phyloP scores from a whole-genome alignment of 495 filamentous ascomycete species.

The Pseudomonodictys pantanalensis region DNA sequence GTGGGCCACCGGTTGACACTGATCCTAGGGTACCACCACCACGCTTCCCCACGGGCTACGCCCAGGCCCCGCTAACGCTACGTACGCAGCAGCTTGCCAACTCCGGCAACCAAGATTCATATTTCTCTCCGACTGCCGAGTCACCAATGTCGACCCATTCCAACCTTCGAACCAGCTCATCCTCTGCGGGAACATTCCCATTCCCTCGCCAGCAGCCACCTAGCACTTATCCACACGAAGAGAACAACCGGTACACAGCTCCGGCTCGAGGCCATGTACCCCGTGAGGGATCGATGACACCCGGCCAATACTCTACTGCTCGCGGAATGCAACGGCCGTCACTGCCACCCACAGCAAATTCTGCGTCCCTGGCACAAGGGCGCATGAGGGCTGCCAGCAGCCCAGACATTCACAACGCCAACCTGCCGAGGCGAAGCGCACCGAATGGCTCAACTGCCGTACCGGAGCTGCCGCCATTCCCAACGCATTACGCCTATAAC shows the following conservation, averaged over 20 bases:
- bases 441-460: conserved; percentile 61
- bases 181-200: conserved; percentile 59
- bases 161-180: conserved; percentile 66
- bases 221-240: conserved; percentile 62
- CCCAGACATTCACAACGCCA: conserved; percentile 62
- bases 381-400: conserved; percentile 68
- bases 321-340: conserved; percentile 74
- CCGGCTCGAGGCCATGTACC: conserved; percentile 69
- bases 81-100: conserved; percentile 61
- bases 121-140: conserved; percentile 86
- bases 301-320: conserved; percentile 52
- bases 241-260: conserved; percentile 76
- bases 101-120: conserved; percentile 62
- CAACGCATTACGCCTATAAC: conserved; percentile 59
- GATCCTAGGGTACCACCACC: conserved; percentile 57
- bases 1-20: conserved; percentile 49
- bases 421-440: conserved; percentile 45
- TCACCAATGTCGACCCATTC: conserved; percentile 68
- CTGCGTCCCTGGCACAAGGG: conserved; percentile 50
- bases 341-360: conserved; percentile 68
- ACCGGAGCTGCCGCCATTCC: conserved; percentile 65
- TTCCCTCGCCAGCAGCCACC: conserved; percentile 71
- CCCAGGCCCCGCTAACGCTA: conserved; percentile 57
- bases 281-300: conserved; percentile 71
- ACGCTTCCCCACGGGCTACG: conserved; percentile 63